A percentile compares a stretch with the other conserved stretches of the same genome.
These are phyloP conservation scores for Paspalum vaginatum DNA, from an alignment of 176 grass and related monocot species.

Conservation along the genomic window DNA sequence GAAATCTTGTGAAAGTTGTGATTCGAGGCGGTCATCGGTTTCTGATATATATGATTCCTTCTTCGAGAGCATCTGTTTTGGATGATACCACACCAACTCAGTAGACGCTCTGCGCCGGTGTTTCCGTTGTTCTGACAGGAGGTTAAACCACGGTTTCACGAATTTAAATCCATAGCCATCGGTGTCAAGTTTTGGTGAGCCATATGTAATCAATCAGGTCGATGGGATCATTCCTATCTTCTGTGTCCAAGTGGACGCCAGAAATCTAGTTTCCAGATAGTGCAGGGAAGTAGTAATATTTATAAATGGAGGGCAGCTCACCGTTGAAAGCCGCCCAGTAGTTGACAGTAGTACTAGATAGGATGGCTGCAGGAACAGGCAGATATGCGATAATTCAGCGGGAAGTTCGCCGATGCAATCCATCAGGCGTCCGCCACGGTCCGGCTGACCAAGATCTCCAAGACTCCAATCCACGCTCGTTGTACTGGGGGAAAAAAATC, in stretches of 20 bases:
- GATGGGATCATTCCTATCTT: neutral
- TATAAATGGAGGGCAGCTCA: neutral
- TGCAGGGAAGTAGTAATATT: constrained; percentile 1
- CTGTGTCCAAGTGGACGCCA: neutral
- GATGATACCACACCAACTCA: neutral
- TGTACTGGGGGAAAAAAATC: neutral
- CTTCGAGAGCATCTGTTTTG: neutral
- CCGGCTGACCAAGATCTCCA: constrained; percentile 12
- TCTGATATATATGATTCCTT: neutral
- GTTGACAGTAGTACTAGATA: neutral
- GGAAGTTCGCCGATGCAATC: constrained; percentile 20
- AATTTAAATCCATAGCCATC: neutral
- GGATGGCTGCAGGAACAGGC: neutral
- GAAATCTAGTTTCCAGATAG: constrained; percentile 4
- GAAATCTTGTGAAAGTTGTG: neutral
- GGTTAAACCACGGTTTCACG: neutral
- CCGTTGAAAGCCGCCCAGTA: constrained; percentile 7
- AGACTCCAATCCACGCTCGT: neutral
- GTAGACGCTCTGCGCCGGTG: neutral
- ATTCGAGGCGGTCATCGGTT: neutral
- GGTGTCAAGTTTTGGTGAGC: neutral
- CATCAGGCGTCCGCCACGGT: neutral
- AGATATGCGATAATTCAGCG: neutral
- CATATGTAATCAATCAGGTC: neutral
- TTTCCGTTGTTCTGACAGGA: neutral